Conservation (phyloP, 1,284 basidiomycete genomes). For the Flammula alnicola region DNA sequence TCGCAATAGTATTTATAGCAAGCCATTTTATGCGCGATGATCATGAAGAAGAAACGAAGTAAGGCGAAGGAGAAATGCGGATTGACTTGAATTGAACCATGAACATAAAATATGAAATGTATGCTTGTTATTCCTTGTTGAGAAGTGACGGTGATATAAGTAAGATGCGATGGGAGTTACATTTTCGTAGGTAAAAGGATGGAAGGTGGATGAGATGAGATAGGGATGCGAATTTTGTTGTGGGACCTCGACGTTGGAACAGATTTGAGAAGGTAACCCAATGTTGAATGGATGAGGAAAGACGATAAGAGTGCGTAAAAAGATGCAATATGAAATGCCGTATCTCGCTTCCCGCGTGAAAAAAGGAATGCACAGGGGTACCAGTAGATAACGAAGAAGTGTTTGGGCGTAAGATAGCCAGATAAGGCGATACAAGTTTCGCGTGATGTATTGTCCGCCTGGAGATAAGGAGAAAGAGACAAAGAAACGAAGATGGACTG, state of each 20-base stretch:
- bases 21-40: too few species aligned
- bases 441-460: slow-evolving; percentile 5
- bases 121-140: slow-evolving; percentile 20
- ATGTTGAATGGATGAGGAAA: slow-evolving; percentile 16
- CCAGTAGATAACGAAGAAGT: background rate
- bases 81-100: slow-evolving; percentile 2
- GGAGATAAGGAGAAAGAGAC: slow-evolving; percentile 6
- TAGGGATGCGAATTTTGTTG: slow-evolving; percentile 8
- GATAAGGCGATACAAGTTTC: slow-evolving; percentile 6
- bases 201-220: slow-evolving; percentile 1
- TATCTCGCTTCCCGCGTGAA: slow-evolving; percentile 3
- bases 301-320: slow-evolving; percentile 1
- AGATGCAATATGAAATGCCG: slow-evolving; percentile 9
- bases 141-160: slow-evolving; percentile 20
- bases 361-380: background rate
- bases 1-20: too few species aligned
- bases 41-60: background rate
- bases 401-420: slow-evolving; percentile 1
- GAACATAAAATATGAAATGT: slow-evolving; percentile 1
- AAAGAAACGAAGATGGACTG: background rate
- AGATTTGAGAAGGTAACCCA: slow-evolving; percentile 11
- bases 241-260: slow-evolving; percentile 11
- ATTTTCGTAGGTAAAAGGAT: slow-evolving; percentile 15
- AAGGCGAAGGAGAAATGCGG: background rate
- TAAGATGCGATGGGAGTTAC: slow-evolving; percentile 21